phyloP scores from a whole-genome alignment of 108 stramenopile species.

The Cyclotella distinguenda region DNA sequence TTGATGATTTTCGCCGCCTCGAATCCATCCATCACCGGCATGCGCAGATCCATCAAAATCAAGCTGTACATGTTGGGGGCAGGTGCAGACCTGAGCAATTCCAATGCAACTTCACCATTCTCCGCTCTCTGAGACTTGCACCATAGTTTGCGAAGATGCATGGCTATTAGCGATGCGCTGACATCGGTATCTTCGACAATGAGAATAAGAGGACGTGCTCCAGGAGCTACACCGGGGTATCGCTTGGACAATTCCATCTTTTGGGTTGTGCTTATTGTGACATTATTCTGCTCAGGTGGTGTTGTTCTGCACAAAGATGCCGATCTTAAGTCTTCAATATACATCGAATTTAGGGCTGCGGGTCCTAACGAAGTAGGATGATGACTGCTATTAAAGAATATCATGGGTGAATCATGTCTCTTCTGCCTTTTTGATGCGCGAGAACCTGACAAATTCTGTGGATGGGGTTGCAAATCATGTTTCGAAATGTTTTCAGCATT shows the following conservation, averaged over 20 bases:
- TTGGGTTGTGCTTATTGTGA: not conserved
- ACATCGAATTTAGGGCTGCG: not conserved
- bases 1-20: slow-evolving; percentile 54
- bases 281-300: slow-evolving; percentile 1
- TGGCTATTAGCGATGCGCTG: slow-evolving; percentile 41
- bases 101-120: slow-evolving; percentile 59
- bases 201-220: slow-evolving; percentile 45
- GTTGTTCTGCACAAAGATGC: not conserved
- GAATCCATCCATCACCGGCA: slow-evolving; percentile 77
- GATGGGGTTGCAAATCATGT: slow-evolving; percentile 4
- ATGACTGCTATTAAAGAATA: slow-evolving; percentile 8
- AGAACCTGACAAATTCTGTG: not conserved
- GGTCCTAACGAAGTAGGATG: not conserved
- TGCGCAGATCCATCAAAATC: slow-evolving; percentile 70
- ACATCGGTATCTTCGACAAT: slow-evolving; percentile 62
- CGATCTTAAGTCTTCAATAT: too few species aligned
- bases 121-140: slow-evolving; percentile 44
- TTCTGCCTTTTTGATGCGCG: slow-evolving; percentile 9
- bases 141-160: slow-evolving; percentile 34
- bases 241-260: slow-evolving; percentile 9
- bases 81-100: slow-evolving; percentile 45
- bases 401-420: not conserved
- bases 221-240: slow-evolving; percentile 37
- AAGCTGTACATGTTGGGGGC: slow-evolving; percentile 38
- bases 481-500: slow-evolving; percentile 10